These are phyloP conservation scores for Globisporangium okanoganense DNA, from an alignment of 352 stramenopile genomes.

Conservation along the genomic window DNA sequence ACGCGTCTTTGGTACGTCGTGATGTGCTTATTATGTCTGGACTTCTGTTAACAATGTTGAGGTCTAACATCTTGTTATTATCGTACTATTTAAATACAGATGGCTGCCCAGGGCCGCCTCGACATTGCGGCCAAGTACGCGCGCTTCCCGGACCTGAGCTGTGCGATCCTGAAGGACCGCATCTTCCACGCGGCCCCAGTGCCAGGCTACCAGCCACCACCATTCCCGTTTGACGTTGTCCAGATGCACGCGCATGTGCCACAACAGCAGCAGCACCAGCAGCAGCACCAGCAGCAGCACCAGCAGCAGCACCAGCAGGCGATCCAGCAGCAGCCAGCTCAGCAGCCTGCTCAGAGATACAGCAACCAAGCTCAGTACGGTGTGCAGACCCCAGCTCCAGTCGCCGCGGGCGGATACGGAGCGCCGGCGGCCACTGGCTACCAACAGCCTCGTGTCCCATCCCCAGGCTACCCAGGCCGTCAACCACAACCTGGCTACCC, in stretches of 20 bases:
- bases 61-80: neutral
- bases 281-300: conserved; percentile 29
- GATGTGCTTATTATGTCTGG: conserved; percentile 3
- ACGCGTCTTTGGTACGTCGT: conserved; percentile 71
- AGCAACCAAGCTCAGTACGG: conserved; percentile 38
- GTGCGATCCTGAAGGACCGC: conserved; percentile 79
- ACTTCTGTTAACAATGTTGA: neutral
- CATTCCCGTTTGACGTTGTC: conserved; percentile 82
- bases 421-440: conserved; percentile 30
- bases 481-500: conserved; percentile 18
- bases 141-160: conserved; percentile 71
- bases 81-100: conserved; percentile 30
- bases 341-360: conserved; percentile 15
- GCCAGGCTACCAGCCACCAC: conserved; percentile 72
- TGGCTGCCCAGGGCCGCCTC: conserved; percentile 91
- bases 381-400: conserved; percentile 30
- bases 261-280: conserved; percentile 55
- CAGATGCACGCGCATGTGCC: conserved; percentile 53
- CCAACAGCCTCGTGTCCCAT: conserved; percentile 31
- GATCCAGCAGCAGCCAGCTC: conserved; percentile 16
- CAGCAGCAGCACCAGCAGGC: conserved; percentile 23
- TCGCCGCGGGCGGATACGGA: conserved; percentile 28
- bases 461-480: conserved; percentile 36
- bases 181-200: conserved; percentile 82
- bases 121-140: conserved; percentile 93